These are phyloP conservation scores for Dothideomycetes sp. DNA, from an alignment of 2,329 filamentous ascomycete genomes.

Conservation along the genomic window DNA sequence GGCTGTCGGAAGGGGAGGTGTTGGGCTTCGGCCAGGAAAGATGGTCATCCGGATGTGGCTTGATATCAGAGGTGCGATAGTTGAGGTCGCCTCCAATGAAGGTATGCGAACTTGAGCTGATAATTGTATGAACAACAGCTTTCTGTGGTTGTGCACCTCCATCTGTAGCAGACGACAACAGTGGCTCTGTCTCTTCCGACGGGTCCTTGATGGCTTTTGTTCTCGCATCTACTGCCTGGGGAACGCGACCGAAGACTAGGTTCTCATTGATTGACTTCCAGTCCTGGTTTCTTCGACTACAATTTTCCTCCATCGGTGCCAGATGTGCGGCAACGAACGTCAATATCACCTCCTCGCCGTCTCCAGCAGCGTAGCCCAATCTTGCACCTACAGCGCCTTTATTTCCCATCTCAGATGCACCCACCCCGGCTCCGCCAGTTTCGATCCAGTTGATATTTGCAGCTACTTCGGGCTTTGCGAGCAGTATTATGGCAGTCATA, in stretches of 20 bases:
- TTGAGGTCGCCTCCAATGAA: slow-evolving; percentile 91
- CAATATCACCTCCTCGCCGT: slow-evolving; percentile 45
- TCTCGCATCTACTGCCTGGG: slow-evolving; percentile 6
- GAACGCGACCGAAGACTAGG: slow-evolving; percentile 53
- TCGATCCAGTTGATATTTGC: slow-evolving; percentile 54
- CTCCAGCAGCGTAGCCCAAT: slow-evolving; percentile 46
- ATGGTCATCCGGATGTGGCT: slow-evolving; percentile 41
- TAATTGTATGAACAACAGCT: slow-evolving; percentile 22
- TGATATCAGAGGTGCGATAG: slow-evolving; percentile 68
- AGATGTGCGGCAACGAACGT: slow-evolving; percentile 86
- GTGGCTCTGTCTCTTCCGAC: slow-evolving; percentile 17
- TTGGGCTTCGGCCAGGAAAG: slow-evolving; percentile 51
- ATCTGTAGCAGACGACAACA: slow-evolving; percentile 24
- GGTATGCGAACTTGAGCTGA: slow-evolving; percentile 40
- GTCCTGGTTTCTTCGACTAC: slow-evolving; percentile 68
- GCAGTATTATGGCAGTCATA: slow-evolving; percentile 83
- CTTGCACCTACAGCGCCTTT: slow-evolving; percentile 83
- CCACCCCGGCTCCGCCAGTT: slow-evolving; percentile 74
- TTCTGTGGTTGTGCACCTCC: slow-evolving; percentile 5
- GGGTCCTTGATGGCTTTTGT: slow-evolving; percentile 6
- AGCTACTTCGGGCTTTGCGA: slow-evolving; percentile 52
- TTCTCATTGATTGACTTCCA: slow-evolving; percentile 77
- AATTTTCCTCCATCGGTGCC: slow-evolving; percentile 73
- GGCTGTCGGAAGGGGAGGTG: slow-evolving; percentile 37
- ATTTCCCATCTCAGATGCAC: slow-evolving; percentile 81